Conservation (phyloP, 768 basidiomycete species). For the Boletus vinaceobasis region DNA sequence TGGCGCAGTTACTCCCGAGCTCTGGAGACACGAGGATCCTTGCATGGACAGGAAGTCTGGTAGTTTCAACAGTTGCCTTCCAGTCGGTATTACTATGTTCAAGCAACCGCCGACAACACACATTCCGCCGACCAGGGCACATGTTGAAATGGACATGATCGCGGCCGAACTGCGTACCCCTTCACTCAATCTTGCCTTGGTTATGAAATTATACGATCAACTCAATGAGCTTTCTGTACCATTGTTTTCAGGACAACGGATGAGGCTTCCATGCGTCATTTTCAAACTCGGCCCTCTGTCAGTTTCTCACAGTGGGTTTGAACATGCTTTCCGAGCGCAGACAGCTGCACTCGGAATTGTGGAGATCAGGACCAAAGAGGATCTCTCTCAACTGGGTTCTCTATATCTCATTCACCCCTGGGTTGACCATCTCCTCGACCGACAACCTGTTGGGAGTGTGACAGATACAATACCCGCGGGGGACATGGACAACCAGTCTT, state of each 20-base stretch:
- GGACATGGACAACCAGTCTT: neutral
- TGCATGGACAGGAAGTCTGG: no score
- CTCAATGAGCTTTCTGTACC: neutral
- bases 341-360: constrained; percentile 4
- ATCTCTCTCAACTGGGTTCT: neutral
- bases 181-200: no score
- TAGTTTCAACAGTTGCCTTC: no score
- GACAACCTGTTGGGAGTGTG: neutral
- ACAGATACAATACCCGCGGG: neutral
- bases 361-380: constrained; percentile 1
- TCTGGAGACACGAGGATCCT: no score
- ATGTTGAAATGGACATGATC: no score
- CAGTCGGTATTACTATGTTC: no score
- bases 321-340: neutral
- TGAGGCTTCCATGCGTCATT: constrained; percentile 8
- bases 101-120: no score
- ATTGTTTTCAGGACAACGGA: neutral
- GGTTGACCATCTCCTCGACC: constrained; percentile 11
- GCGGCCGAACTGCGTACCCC: no score
- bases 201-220: neutral
- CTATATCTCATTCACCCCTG: constrained; percentile 14
- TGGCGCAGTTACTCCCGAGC: no score
- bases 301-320: no score
- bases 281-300: constrained; percentile 2
- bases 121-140: no score